phyloP scores from a whole-genome alignment of 495 filamentous ascomycete species.

The Durotheca rogersii region DNA sequence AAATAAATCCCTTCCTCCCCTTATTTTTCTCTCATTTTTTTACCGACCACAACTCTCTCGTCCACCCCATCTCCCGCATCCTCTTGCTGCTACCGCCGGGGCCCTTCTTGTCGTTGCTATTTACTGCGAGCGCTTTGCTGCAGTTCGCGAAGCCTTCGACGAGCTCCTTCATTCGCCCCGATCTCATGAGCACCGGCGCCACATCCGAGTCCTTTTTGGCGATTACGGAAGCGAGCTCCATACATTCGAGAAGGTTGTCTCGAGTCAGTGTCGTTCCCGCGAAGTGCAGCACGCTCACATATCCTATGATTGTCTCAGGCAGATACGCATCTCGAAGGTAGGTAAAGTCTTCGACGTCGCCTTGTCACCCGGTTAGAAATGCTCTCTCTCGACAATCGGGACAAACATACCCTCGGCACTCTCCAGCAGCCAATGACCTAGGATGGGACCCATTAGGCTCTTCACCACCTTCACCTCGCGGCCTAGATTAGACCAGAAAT shows the following conservation, averaged over 20 bases:
- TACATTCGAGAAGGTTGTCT: slow-evolving; percentile 68
- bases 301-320: slow-evolving; percentile 80
- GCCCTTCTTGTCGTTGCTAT: slow-evolving; percentile 53
- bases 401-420: slow-evolving; percentile 37
- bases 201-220: slow-evolving; percentile 66
- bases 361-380: slow-evolving; percentile 30
- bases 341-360: slow-evolving; percentile 45
- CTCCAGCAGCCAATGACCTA: slow-evolving; percentile 47
- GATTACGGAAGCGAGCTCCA: slow-evolving; percentile 72
- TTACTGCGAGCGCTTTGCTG: slow-evolving; percentile 71
- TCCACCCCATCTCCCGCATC: slow-evolving; percentile 57
- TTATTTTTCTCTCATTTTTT: slow-evolving; percentile 42
- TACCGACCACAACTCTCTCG: slow-evolving; percentile 52
- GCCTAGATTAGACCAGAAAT: slow-evolving; percentile 46
- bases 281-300: slow-evolving; percentile 70
- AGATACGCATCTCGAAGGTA: slow-evolving; percentile 71
- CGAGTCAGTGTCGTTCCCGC: slow-evolving; percentile 62
- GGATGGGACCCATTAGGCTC: slow-evolving; percentile 45
- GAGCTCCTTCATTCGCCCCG: slow-evolving; percentile 73
- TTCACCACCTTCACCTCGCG: slow-evolving; percentile 44
- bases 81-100: slow-evolving; percentile 46
- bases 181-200: slow-evolving; percentile 61
- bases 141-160: slow-evolving; percentile 70
- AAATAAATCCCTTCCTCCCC: no score
- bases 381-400: no score